Percentiles rank a stretch among this genome's conserved stretches.
Evolutionary conservation across 2,329 filamentous ascomycete genomes (phyloP).

Genomic region (Didymella pomorum): DNA sequence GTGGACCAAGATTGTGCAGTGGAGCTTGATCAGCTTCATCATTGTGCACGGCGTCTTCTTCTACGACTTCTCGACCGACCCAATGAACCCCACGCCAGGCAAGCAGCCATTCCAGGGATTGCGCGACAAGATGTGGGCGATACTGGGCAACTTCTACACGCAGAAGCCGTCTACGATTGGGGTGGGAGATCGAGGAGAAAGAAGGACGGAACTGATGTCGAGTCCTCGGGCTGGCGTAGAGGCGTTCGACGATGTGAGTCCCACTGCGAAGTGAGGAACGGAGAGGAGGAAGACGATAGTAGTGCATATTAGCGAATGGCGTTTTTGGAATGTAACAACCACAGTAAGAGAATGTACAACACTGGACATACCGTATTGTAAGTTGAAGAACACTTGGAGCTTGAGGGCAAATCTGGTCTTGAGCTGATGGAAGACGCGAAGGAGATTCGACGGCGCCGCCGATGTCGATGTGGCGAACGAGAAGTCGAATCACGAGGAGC

Average conservation of each 20-base stretch:
- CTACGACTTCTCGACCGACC: slow-evolving; percentile 61
- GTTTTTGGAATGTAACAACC: slow-evolving; percentile 6
- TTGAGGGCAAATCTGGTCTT: background rate
- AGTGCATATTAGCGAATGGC: slow-evolving; percentile 18
- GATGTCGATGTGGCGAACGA: background rate
- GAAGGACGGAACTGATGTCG: slow-evolving; percentile 22
- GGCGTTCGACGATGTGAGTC: slow-evolving; percentile 6
- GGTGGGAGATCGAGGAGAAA: slow-evolving; percentile 18
- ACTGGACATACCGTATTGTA: background rate
- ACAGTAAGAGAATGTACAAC: slow-evolving; percentile 11
- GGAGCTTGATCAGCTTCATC: slow-evolving; percentile 57
- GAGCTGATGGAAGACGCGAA: background rate
- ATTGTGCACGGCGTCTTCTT: slow-evolving; percentile 66
- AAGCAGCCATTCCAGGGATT: slow-evolving; percentile 43
- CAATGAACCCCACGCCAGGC: slow-evolving; percentile 43
- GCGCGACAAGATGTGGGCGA: slow-evolving; percentile 37
- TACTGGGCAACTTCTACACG: slow-evolving; percentile 41
- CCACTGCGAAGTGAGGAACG: background rate
- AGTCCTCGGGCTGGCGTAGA: slow-evolving; percentile 11
- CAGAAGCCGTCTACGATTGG: slow-evolving; percentile 31
- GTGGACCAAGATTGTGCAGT: slow-evolving; percentile 70
- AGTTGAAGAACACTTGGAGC: background rate
- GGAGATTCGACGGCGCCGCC: background rate
- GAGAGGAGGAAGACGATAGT: background rate
- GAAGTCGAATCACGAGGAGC: background rate